phyloP scores from a whole-genome alignment of 2,329 filamentous ascomycete species.

The Ceratocystis albifundus region DNA sequence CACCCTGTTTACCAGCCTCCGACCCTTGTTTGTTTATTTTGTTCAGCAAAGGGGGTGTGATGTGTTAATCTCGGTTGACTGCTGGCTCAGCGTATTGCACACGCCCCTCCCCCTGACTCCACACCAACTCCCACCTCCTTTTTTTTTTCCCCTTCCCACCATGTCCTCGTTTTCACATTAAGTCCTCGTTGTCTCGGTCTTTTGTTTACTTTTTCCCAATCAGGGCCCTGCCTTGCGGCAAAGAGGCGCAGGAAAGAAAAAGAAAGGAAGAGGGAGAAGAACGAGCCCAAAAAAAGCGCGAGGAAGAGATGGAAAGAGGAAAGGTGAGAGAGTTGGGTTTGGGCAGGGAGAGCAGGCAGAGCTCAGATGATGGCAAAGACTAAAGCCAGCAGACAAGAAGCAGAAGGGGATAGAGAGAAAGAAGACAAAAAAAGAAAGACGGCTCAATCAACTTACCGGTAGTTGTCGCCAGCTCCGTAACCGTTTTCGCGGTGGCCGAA shows the following conservation, averaged over 20 bases:
- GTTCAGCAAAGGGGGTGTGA: conserved; percentile 8
- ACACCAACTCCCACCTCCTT: conserved; percentile 11
- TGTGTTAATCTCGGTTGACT: conserved; percentile 7
- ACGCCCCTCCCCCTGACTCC: not conserved
- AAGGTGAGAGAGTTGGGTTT: not conserved
- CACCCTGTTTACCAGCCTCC: conserved; percentile 17
- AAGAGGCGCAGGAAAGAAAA: conserved; percentile 25
- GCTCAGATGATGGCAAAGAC: not conserved
- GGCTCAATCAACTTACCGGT: conserved; percentile 15
- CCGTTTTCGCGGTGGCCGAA: conserved; percentile 11
- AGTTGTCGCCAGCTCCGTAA: conserved; percentile 18
- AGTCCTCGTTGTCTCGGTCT: conserved; percentile 9
- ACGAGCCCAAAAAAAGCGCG: not conserved
- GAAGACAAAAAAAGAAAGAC: no score
- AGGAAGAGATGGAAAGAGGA: not conserved
- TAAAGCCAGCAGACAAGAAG: not conserved
- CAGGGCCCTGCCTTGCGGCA: conserved; percentile 6
- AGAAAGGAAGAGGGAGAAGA: not conserved
- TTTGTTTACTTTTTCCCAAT: conserved; percentile 13
- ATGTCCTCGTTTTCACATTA: not conserved
- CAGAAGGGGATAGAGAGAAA: not conserved
- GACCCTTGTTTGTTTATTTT: conserved; percentile 22
- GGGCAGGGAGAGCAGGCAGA: conserved; percentile 22
- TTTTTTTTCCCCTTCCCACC: conserved; percentile 6
- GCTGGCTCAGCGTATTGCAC: not conserved